These are phyloP conservation scores for Delphinella strobiligena DNA, from an alignment of 2,329 filamentous ascomycete species.

Conservation along the genomic window DNA sequence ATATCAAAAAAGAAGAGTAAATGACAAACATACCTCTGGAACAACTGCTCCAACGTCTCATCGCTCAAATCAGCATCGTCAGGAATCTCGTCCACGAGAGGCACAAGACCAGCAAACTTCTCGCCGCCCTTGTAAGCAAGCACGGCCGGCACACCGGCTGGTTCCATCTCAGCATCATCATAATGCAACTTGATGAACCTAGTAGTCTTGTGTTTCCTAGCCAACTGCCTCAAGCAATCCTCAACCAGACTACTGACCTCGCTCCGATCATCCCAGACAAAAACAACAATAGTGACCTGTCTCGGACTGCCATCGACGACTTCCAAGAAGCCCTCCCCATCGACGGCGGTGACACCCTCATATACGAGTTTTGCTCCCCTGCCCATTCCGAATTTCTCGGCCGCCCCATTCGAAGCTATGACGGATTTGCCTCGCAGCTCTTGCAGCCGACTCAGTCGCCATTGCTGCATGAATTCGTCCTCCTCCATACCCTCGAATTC, in stretches of 20 bases:
- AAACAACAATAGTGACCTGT: constrained; percentile 80
- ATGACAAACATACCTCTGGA: constrained; percentile 38
- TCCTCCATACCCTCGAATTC: constrained; percentile 43
- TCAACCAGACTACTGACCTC: constrained; percentile 70
- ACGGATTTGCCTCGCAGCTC: constrained; percentile 48
- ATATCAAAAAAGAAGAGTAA: background rate
- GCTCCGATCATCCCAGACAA: constrained; percentile 84
- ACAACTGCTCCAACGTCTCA: constrained; percentile 43
- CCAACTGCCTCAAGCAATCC: constrained; percentile 62
- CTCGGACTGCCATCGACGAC: constrained; percentile 80
- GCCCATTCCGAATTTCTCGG: constrained; percentile 1
- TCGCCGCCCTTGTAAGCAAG: constrained; percentile 84
- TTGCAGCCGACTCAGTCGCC: constrained; percentile 67
- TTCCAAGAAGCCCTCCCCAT: constrained; percentile 87
- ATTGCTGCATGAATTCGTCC: constrained; percentile 65
- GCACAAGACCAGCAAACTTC: constrained; percentile 79
- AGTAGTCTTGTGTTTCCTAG: constrained; percentile 55
- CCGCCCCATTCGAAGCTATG: background rate
- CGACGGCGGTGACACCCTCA: constrained; percentile 70
- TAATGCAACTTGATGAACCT: constrained; percentile 89
- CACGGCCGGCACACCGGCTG: constrained; percentile 74
- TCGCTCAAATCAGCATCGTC: constrained; percentile 39
- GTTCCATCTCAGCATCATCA: constrained; percentile 87
- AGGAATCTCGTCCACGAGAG: constrained; percentile 76
- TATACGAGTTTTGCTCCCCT: constrained; percentile 31